Evolutionary conservation across 805 yeast species (phyloP), one percentile per base, ranked within the genome.

Genomic region (Barnettozyma californica): DNA sequence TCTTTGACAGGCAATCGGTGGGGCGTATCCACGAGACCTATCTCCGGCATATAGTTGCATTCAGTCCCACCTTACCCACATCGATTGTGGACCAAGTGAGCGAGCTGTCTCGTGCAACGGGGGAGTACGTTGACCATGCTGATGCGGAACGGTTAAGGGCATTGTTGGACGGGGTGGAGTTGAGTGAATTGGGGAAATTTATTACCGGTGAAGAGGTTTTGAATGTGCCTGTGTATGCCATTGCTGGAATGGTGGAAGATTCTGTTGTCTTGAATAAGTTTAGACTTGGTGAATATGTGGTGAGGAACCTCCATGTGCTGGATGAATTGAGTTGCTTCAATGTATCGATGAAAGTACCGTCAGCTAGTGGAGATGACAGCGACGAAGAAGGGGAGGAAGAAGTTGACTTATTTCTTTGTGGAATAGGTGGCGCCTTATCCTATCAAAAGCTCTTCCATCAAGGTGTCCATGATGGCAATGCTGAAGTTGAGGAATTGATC

Each of bases 191-290:
- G 41, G 68, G 76, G 39, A 63, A 68, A 43, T 80, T 76, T 47
- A 56, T 81, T 9, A 56, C 59, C 47, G 86, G 77, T 9, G 66
- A 66, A 41, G 58, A 61, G 44, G 53, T 42, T 50, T 70, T 76
- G 55, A 65, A 65, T 36, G 77, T 75, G 3, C 94, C 95, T 0
- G 87, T 87, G 1, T 87, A 86, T 67, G 80, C 91, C 4, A 78
- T 83, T n/a, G 82, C 77, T 56, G 94, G 94, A 0, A 82, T 84
- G 63, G 72, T 82, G 48, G 95, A 86, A 61, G 95, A 86, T 61
- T 80, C 87, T 1, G 60, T 74, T 4, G 87, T 87, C 20, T 65
- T 86, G 39, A 78, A 81, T 53, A 78, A 77, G 67, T 77, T 86
- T 63, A 73, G 81, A 47, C 63, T 69, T 46, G 84, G 84, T 4